phyloP scores from a whole-genome alignment of 345 rosid species.

The Stellera chamaejasme region DNA sequence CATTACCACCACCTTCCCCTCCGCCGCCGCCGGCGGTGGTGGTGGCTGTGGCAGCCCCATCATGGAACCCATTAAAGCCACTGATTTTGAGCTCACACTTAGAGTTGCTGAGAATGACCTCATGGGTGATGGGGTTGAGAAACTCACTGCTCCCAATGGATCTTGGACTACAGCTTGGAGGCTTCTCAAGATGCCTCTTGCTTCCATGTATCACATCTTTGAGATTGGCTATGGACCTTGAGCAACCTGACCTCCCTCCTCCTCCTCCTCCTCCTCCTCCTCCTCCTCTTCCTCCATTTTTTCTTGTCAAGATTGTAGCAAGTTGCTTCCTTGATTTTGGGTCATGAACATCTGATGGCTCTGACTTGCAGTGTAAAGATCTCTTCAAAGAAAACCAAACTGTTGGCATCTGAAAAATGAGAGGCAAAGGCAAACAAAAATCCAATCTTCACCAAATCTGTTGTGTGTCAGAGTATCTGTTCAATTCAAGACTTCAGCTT shows the following conservation, averaged over 20 bases:
- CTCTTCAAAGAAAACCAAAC: slow-evolving; percentile 64
- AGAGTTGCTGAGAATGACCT: slow-evolving; percentile 83
- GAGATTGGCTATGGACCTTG: slow-evolving; percentile 97
- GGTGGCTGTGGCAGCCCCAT: slow-evolving; percentile 26
- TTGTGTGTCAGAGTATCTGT: too few relatives aligned
- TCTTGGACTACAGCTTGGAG: slow-evolving; percentile 94
- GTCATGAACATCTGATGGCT: slow-evolving; percentile 48
- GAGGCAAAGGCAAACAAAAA: neutral
- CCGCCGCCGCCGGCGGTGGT: slow-evolving; percentile 11
- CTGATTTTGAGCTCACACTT: slow-evolving; percentile 95
- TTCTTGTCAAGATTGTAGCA: slow-evolving; percentile 54
- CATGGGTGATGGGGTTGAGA: slow-evolving; percentile 94
- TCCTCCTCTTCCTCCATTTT: slow-evolving; percentile 29
- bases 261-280: slow-evolving; percentile 34
- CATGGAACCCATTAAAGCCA: slow-evolving; percentile 58
- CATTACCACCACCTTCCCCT: slow-evolving; percentile 17
- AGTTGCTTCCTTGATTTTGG: slow-evolving; percentile 47
- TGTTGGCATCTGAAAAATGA: slow-evolving; percentile 39
- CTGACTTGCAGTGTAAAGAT: slow-evolving; percentile 59
- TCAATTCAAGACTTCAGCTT: slow-evolving; percentile 2
- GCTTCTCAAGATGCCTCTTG: slow-evolving; percentile 83
- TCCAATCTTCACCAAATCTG: neutral
- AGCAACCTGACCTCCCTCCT: slow-evolving; percentile 83
- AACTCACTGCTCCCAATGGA: slow-evolving; percentile 99
- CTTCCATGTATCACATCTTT: slow-evolving; percentile 98